Evolutionary conservation across 2,329 filamentous ascomycete species (phyloP).

Genomic region (Fusarium torreyae): DNA sequence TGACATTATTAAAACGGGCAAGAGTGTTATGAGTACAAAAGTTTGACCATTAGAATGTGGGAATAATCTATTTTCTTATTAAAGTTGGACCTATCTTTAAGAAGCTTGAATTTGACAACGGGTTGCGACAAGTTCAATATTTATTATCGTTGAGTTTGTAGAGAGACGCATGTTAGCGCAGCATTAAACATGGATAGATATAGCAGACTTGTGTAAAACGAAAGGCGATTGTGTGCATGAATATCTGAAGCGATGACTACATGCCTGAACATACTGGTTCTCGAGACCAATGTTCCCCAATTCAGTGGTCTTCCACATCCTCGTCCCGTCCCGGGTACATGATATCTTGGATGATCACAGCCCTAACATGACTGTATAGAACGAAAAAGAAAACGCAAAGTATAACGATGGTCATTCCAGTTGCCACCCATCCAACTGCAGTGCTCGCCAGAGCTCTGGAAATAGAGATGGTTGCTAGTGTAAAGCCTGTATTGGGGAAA

Average conservation of each 20-base stretch:
- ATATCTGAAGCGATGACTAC: background rate
- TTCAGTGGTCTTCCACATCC: constrained; percentile 64
- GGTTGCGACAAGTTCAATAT: too few species aligned
- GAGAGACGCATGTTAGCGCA: too few species aligned
- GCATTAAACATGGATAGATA: too few species aligned
- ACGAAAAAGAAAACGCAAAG: constrained; percentile 62
- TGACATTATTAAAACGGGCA: too few species aligned
- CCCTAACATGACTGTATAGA: constrained; percentile 58
- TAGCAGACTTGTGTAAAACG: too few species aligned
- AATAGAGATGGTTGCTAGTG: constrained; percentile 68
- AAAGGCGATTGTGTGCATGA: too few species aligned
- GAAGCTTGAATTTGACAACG: too few species aligned
- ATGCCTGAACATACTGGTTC: background rate
- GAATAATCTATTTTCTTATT: too few species aligned
- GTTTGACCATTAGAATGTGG: too few species aligned
- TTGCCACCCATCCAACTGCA: constrained; percentile 62
- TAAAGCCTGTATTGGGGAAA: constrained; percentile 73
- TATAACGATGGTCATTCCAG: constrained; percentile 65
- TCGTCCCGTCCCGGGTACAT: constrained; percentile 69
- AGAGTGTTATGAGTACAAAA: too few species aligned
- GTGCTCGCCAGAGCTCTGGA: constrained; percentile 62
- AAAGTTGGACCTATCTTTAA: too few species aligned
- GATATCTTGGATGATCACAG: constrained; percentile 66
- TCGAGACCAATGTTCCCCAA: background rate
- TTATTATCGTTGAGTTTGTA: too few species aligned